Evolutionary conservation across 768 basidiomycete species (phyloP), one percentile per base, ranked within the genome.

Genomic region (Naganishia randhawae): DNA sequence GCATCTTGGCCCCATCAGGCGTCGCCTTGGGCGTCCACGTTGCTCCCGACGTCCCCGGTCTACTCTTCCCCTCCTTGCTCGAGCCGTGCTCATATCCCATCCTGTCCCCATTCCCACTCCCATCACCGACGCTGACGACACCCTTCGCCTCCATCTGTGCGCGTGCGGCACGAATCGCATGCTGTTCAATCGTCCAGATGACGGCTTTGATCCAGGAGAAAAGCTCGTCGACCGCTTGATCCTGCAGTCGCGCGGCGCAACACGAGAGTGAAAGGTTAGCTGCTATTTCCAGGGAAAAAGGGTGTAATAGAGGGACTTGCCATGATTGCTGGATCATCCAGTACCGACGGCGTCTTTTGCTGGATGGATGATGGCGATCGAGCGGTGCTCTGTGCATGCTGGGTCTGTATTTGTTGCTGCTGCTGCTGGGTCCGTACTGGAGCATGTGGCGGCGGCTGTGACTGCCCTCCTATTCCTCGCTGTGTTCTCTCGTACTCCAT

Each of bases 181-280:
- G 73, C 62, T 79, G 78, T 50, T 77, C 76, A 45, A 77, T 77
- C 25, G 76, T 75, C 78, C 78, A 79, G 22, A 77, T 75, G 50
- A 77, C 74, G 11, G 75, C 74, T 69, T 79, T 79, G 50, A 79
- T 79, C 78, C 78, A 79, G 45, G 74, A 74, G 73, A 79, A 79
- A 13, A 79, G 69, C 63, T 76, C 78, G n/a, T 73, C 63, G 1
- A 76, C 75, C 2, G 75, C 73, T 48, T 74, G 73, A 42, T 79
- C 76, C 76, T 78, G 48, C 11, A n/a, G n/a, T n/a, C n/a, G n/a
- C n/a, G n/a, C n/a, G n/a, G n/a, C n/a, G n/a, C n/a, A 9, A n/a
- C 0, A 17, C 6, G 1, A 22, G 29, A 25, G 39, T 9, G 4
- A 61, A 42, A 35, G 10, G 57, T 42, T 14, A 50, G 50, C 45